Evolutionary conservation across 2,329 filamentous ascomycete species (phyloP).

Genomic region (Beauveria australis): DNA sequence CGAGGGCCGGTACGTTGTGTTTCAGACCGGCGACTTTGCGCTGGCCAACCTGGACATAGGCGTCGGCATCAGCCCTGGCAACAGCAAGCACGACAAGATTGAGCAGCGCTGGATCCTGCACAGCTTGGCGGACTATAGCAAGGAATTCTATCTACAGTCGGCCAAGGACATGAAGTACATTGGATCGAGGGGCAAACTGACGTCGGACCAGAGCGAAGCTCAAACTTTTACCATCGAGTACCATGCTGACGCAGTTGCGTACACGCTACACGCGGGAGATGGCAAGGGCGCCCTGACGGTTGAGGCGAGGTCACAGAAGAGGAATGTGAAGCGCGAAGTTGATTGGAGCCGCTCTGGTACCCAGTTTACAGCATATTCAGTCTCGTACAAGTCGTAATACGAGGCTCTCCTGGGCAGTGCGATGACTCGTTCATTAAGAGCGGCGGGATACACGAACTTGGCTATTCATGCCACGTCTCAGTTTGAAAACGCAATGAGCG

Average conservation of each 20-base stretch:
- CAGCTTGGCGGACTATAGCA: slow-evolving; percentile 16
- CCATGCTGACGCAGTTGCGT: neutral
- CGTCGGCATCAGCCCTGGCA: slow-evolving; percentile 6
- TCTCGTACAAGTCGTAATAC: slow-evolving; percentile 2
- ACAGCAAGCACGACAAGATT: slow-evolving; percentile 27
- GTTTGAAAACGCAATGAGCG: neutral
- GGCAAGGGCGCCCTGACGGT: neutral
- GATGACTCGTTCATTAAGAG: neutral
- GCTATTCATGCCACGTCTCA: neutral
- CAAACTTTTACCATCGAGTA: slow-evolving; percentile 5
- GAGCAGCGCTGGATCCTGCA: slow-evolving; percentile 43
- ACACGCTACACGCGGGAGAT: neutral
- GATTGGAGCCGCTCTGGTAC: neutral
- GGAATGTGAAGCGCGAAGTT: neutral
- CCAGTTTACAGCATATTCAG: neutral
- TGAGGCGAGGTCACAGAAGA: neutral
- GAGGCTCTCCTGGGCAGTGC: too few species aligned
- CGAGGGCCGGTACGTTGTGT: slow-evolving; percentile 44
- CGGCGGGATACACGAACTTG: neutral
- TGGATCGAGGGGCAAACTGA: slow-evolving; percentile 9
- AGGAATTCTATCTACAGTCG: slow-evolving; percentile 18
- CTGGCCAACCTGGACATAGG: slow-evolving; percentile 25
- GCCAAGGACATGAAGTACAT: slow-evolving; percentile 20
- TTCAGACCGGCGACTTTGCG: slow-evolving; percentile 34
- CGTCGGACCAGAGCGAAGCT: neutral